Conservation (phyloP, 371 early-diverging fungal genomes). For the Zopfochytrium polystomum region DNA sequence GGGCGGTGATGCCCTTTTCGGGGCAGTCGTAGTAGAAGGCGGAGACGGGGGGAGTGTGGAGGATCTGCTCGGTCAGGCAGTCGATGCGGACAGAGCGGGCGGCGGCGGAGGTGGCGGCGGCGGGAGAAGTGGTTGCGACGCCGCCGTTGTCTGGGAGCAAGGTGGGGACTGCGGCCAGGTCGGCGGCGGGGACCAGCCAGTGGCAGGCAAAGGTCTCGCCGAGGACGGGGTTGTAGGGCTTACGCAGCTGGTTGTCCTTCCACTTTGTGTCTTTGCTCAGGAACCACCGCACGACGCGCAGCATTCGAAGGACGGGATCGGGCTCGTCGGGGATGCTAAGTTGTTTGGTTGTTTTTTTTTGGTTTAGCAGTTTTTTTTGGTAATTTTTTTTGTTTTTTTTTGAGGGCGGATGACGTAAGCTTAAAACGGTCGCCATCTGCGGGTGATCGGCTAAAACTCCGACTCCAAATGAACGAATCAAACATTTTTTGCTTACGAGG, state of each 20-base stretch:
- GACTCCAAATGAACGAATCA: no score
- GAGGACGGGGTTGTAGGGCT: conserved; percentile 93
- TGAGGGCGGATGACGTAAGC: no score
- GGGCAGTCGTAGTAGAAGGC: conserved; percentile 82
- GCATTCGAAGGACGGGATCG: conserved; percentile 63
- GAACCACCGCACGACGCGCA: conserved; percentile 66
- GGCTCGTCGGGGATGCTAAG: conserved; percentile 55
- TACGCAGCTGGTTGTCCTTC: conserved; percentile 71
- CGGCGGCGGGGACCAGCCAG: conserved; percentile 50
- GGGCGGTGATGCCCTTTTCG: conserved; percentile 68
- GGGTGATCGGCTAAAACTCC: no score
- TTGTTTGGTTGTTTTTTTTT: no score
- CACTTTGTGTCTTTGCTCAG: conserved; percentile 65
- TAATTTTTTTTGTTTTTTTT: no score
- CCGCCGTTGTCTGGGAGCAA: conserved; percentile 61
- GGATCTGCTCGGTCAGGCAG: conserved; percentile 85
- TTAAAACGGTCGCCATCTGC: no score
- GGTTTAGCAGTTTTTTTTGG: no score
- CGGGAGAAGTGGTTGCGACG: not conserved
- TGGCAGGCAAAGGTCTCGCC: conserved; percentile 86
- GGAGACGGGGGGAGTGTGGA: conserved; percentile 93
- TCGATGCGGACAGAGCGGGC: conserved; percentile 2
- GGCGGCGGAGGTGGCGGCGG: not conserved
- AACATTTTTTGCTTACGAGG: conserved; percentile 40
- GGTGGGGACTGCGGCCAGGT: conserved; percentile 11